Conservation (phyloP, 305 asterid genomes). For the Fraxinus platypoda region DNA sequence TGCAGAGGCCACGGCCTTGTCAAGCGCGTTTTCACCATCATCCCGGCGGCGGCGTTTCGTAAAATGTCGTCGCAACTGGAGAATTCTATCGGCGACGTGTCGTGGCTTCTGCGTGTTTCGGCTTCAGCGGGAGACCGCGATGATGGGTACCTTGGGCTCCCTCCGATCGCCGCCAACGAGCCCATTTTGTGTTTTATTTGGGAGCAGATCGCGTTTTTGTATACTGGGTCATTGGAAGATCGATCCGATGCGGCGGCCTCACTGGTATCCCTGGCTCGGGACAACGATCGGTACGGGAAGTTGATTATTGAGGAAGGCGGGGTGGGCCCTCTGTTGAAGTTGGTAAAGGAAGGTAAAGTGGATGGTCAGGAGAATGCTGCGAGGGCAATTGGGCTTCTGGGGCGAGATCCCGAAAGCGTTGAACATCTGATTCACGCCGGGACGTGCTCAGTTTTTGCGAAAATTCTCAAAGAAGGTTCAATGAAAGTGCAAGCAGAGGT, state of each 20-base stretch:
- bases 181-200: slow-evolving; percentile 5
- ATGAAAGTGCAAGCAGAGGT: slow-evolving; percentile 49
- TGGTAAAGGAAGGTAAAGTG: slow-evolving; percentile 43
- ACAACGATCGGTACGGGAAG: slow-evolving; percentile 45
- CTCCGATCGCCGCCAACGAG: slow-evolving; percentile 15
- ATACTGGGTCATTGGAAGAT: slow-evolving; percentile 41
- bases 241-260: slow-evolving; percentile 51
- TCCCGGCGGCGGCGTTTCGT: slow-evolving; percentile 12
- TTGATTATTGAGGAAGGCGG: slow-evolving; percentile 61
- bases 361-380: slow-evolving; percentile 56
- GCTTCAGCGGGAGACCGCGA: not conserved
- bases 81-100: slow-evolving; percentile 5
- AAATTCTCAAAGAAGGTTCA: slow-evolving; percentile 45
- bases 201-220: slow-evolving; percentile 33
- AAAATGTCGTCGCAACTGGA: slow-evolving; percentile 8
- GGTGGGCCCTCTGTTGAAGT: slow-evolving; percentile 41
- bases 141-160: slow-evolving; percentile 7
- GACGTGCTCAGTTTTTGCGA: slow-evolving; percentile 43
- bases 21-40: slow-evolving; percentile 6
- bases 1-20: slow-evolving; percentile 4
- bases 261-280: slow-evolving; percentile 42
- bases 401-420: slow-evolving; percentile 47
- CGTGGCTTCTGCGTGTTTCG: slow-evolving; percentile 1
- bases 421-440: slow-evolving; percentile 52
- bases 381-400: slow-evolving; percentile 49